Evolutionary conservation across 2,329 filamentous ascomycete species (phyloP), one percentile per base, ranked within the genome.

Genomic region (Penicillium sp.): DNA sequence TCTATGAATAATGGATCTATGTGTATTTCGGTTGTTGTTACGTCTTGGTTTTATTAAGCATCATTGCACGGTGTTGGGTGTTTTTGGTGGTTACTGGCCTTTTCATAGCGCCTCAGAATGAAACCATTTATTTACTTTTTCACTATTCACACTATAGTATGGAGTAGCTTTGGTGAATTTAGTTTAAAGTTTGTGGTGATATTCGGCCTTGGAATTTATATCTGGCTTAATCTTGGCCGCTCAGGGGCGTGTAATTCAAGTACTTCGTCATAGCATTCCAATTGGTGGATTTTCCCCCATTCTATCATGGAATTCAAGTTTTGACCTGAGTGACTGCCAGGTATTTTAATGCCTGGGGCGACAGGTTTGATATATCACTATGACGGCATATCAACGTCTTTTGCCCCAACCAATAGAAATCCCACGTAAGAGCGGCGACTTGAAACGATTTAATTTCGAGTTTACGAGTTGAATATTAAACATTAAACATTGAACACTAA

Each of bases 1-100:
- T 76, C 23, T 75, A 73, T 57, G 69, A 69, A 51, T 75, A 53
- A 63, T 50, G 33, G 50, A 9, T 43, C 31, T 40, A 13, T 31
- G 2, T 15, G 8, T 35, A 19, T 27, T 50, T 21, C 8, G n/a
- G 38, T 50, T 25, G 8, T 52, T 48, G 33, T 25, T 25, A 42
- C 2, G 41, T 47, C 35, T 27, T 23, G 19, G 9, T 29, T 55
- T 45, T 23, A 15, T 49, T 54, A 7, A 49, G 51, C 45, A 41
- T 40, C 38, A 45, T 56, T 58, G 31, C 31, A 15, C 31, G 51
- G 56, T 41, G 33, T 58, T 58, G 19, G 48, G 21, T 40, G 25
- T 57, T 35, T 42, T 45, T 45, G 15, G 25, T 33, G 29, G 25
- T 46, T 23, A 54, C 3, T 23, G 33, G 19, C 43, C 17, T 29